These are phyloP conservation scores for Paramyrothecium sp. DNA, from an alignment of 2,329 filamentous ascomycete genomes.

Conservation along the genomic window DNA sequence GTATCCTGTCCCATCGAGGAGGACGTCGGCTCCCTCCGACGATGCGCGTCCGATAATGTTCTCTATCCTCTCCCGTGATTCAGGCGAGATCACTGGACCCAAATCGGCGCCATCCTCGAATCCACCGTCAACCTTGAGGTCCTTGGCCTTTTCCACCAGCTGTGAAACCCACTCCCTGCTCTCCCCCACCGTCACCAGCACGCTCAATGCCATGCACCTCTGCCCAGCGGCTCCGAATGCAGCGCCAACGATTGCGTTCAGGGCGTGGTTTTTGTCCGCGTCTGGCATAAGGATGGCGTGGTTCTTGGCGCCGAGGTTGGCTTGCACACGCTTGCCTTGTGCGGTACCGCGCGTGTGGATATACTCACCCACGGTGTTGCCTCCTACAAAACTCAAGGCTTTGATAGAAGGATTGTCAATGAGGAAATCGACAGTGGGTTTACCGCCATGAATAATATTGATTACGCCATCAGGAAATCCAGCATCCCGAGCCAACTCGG, in stretches of 20 bases:
- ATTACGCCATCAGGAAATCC: conserved; percentile 76
- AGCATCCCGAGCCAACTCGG: conserved; percentile 72
- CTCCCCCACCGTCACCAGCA: conserved; percentile 63
- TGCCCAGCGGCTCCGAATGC: conserved; percentile 69
- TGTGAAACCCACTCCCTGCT: conserved; percentile 65
- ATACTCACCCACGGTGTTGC: conserved; percentile 68
- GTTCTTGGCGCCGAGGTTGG: conserved; percentile 70
- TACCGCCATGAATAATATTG: conserved; percentile 65
- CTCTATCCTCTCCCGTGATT: conserved; percentile 17
- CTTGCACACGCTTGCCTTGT: conserved; percentile 68
- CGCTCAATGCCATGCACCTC: conserved; percentile 68
- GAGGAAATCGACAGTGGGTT: conserved; percentile 67
- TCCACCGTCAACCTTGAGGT: conserved; percentile 29
- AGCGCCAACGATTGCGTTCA: conserved; percentile 65
- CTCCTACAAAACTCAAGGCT: conserved; percentile 67
- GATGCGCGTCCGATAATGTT: conserved; percentile 16
- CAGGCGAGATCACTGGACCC: conserved; percentile 17
- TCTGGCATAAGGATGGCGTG: conserved; percentile 66
- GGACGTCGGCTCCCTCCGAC: conserved; percentile 15
- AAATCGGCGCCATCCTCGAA: conserved; percentile 18
- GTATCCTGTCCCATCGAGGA: conserved; percentile 18
- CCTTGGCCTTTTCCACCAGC: conserved; percentile 60
- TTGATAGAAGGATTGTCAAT: conserved; percentile 68
- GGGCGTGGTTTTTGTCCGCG: conserved; percentile 66
- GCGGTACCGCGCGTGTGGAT: conserved; percentile 67